These are phyloP conservation scores for Ophiocordyceps camponoti-floridani DNA, from an alignment of 2,329 filamentous ascomycete species.

Conservation along the genomic window DNA sequence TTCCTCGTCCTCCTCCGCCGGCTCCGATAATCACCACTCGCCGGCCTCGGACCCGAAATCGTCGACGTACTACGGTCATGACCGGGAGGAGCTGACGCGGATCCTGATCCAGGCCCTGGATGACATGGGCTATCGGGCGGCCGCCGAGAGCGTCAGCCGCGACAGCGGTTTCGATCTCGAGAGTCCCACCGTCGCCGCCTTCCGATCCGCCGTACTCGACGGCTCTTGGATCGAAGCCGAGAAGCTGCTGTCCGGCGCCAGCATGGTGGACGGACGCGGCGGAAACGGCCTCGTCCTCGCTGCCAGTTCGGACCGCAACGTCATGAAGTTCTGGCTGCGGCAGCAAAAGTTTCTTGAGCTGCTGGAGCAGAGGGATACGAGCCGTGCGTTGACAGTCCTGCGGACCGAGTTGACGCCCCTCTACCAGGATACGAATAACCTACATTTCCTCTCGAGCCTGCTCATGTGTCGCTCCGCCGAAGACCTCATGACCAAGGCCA, in stretches of 20 bases:
- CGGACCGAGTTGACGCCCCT: constrained; percentile 76
- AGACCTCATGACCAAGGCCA: constrained; percentile 57
- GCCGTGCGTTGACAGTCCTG: constrained; percentile 62
- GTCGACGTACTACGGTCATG: constrained; percentile 57
- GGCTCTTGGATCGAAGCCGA: constrained; percentile 83
- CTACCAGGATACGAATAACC: constrained; percentile 55
- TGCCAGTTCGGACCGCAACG: constrained; percentile 53
- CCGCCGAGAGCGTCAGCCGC: constrained; percentile 55
- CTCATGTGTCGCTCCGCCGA: constrained; percentile 75
- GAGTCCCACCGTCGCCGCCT: constrained; percentile 68
- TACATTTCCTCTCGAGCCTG: constrained; percentile 73
- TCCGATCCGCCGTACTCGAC: constrained; percentile 60
- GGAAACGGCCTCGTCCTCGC: constrained; percentile 54
- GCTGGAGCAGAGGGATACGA: constrained; percentile 58
- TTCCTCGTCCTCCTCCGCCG: constrained; percentile 16
- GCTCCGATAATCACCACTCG: constrained; percentile 8
- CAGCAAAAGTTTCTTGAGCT: constrained; percentile 93
- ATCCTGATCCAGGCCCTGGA: constrained; percentile 81
- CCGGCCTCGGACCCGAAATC: constrained; percentile 4
- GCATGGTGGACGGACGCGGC: constrained; percentile 14
- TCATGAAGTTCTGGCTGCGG: constrained; percentile 75
- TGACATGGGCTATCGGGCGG: constrained; percentile 70
- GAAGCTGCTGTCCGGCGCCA: constrained; percentile 47
- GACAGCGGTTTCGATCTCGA: constrained; percentile 84
- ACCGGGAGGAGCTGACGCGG: constrained; percentile 81